phyloP scores from a whole-genome alignment of 108 stramenopile species.

The Nannochloropsis oceanica region DNA sequence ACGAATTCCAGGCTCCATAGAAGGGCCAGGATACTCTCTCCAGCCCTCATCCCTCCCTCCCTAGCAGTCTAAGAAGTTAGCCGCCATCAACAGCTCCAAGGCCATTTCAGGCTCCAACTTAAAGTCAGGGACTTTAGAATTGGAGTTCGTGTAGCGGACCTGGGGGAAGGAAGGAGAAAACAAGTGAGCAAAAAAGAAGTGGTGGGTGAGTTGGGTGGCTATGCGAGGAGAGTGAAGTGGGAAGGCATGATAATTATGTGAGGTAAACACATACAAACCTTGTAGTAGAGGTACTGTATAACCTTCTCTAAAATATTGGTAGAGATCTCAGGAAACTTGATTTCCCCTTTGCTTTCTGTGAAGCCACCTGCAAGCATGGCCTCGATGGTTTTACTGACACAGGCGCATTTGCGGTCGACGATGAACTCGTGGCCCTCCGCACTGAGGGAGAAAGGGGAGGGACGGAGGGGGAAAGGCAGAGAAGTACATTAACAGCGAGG shows the following conservation, averaged over 20 bases:
- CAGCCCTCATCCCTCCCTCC: neutral
- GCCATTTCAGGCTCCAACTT: conserved; percentile 48
- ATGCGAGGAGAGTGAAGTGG: too few species aligned
- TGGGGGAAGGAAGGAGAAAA: neutral
- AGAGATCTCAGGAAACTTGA: conserved; percentile 47
- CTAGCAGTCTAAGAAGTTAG: conserved; percentile 49
- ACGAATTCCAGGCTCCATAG: too few species aligned
- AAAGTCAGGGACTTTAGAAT: conserved; percentile 43
- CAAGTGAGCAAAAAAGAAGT: too few species aligned
- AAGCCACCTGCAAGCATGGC: conserved; percentile 47
- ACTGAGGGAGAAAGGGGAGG: conserved; percentile 5
- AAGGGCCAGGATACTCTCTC: neutral
- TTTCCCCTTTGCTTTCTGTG: conserved; percentile 33
- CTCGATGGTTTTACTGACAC: conserved; percentile 44
- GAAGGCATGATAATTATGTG: too few species aligned
- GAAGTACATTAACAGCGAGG: neutral
- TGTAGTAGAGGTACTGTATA: conserved; percentile 47
- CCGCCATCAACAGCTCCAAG: conserved; percentile 47
- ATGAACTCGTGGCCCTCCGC: conserved; percentile 51
- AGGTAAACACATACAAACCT: conserved; percentile 3
- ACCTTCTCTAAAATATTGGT: conserved; percentile 48
- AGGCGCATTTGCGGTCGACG: conserved; percentile 44
- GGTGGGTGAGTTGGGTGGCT: too few species aligned
- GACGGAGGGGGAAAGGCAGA: neutral
- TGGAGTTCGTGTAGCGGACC: conserved; percentile 42